phyloP scores from a whole-genome alignment of 2,329 filamentous ascomycete genomes.

The Claviceps humidiphila region DNA sequence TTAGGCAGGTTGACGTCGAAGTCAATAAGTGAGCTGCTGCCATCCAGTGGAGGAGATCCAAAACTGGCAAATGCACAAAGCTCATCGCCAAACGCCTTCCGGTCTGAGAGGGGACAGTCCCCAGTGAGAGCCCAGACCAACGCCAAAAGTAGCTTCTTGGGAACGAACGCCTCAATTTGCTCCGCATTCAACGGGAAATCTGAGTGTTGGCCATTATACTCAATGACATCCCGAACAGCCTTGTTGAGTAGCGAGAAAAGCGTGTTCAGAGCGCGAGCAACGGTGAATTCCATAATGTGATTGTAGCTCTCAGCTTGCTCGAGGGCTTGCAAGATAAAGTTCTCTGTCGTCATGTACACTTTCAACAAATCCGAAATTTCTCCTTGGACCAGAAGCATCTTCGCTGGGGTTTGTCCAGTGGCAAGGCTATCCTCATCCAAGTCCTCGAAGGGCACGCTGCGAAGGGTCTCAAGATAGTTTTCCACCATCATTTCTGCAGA shows the following conservation, averaged over 20 bases:
- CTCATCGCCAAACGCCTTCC: slow-evolving; percentile 79
- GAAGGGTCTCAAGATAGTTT: slow-evolving; percentile 78
- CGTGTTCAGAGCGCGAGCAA: slow-evolving; percentile 79
- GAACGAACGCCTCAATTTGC: slow-evolving; percentile 76
- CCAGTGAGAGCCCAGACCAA: slow-evolving; percentile 93
- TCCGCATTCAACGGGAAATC: slow-evolving; percentile 89
- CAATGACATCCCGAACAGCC: slow-evolving; percentile 77
- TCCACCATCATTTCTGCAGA: slow-evolving; percentile 83
- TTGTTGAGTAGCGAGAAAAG: slow-evolving; percentile 95
- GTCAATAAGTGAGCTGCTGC: slow-evolving; percentile 80
- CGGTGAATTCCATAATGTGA: slow-evolving; percentile 98
- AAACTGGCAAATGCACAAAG: slow-evolving; percentile 73
- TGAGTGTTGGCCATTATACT: slow-evolving; percentile 88
- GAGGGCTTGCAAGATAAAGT: slow-evolving; percentile 69
- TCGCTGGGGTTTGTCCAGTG: slow-evolving; percentile 61
- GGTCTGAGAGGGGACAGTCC: slow-evolving; percentile 78
- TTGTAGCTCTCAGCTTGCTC: slow-evolving; percentile 65
- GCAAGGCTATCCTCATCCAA: slow-evolving; percentile 82
- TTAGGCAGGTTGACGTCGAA: slow-evolving; percentile 82
- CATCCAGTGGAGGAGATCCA: slow-evolving; percentile 67
- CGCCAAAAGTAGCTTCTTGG: slow-evolving; percentile 87
- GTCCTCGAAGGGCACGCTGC: slow-evolving; percentile 79
- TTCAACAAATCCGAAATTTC: slow-evolving; percentile 70
- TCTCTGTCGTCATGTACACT: slow-evolving; percentile 60
- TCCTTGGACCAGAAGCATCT: slow-evolving; percentile 64